These are phyloP conservation scores for Favolaschia claudopus DNA, from an alignment of 768 basidiomycete species.

Conservation along the genomic window DNA sequence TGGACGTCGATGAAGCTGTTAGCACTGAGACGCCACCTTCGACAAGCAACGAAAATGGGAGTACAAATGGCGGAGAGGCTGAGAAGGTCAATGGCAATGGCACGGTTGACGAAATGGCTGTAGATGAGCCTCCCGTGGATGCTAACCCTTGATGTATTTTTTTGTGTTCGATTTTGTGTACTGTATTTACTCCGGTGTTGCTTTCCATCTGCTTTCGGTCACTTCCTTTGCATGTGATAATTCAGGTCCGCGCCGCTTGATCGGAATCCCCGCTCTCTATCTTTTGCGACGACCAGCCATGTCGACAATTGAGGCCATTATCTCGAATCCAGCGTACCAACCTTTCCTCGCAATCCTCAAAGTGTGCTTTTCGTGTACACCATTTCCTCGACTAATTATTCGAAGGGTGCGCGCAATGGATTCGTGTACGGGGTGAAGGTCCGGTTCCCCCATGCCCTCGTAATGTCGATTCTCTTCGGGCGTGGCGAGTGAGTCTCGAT, in stretches of 20 bases:
- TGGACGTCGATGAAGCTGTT: conserved; percentile 45
- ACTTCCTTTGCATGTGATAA: not conserved
- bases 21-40: conserved; percentile 45
- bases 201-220: conserved; percentile 6
- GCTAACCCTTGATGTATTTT: conserved; percentile 14
- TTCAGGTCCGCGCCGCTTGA: too few species aligned
- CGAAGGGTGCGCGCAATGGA: conserved; percentile 82
- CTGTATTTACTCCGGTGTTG: conserved; percentile 2
- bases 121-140: conserved; percentile 27
- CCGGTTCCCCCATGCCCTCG: conserved; percentile 93
- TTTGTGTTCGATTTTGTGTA: too few species aligned
- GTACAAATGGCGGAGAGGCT: not conserved
- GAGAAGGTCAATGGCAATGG: conserved; percentile 16
- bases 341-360: conserved; percentile 94
- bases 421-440: conserved; percentile 92
- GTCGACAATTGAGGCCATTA: conserved; percentile 36
- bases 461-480: conserved; percentile 96
- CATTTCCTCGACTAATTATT: not conserved
- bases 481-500: conserved; percentile 78
- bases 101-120: conserved; percentile 29
- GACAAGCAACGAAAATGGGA: conserved; percentile 38
- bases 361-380: not conserved
- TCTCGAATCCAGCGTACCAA: conserved; percentile 80
- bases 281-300: not conserved
- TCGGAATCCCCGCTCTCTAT: too few species aligned